Percentiles rank a stretch among this genome's conserved stretches.
These are phyloP conservation scores for Fagus sylvatica DNA, from an alignment of 306 rosid genomes.

Conservation along the genomic window DNA sequence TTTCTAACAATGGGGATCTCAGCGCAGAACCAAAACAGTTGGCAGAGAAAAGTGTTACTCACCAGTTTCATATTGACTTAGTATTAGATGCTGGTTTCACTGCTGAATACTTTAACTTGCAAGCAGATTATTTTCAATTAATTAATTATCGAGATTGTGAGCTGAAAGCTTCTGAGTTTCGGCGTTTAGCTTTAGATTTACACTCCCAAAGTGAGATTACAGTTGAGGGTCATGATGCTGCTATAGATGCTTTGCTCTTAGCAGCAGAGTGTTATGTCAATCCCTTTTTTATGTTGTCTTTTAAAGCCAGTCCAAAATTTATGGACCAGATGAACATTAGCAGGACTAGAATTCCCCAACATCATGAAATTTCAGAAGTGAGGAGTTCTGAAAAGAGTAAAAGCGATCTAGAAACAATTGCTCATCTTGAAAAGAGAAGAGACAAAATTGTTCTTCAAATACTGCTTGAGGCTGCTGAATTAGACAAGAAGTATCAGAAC, in stretches of 20 bases:
- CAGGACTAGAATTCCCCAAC: constrained; percentile 35
- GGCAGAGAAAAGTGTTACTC: constrained; percentile 37
- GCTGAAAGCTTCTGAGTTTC: constrained; percentile 85
- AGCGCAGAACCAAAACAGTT: constrained; percentile 50
- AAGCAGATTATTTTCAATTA: constrained; percentile 87
- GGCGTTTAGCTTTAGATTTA: constrained; percentile 73
- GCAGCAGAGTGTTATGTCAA: constrained; percentile 95
- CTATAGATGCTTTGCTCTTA: constrained; percentile 85
- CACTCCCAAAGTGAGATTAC: constrained; percentile 67
- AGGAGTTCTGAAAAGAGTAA: constrained; percentile 48
- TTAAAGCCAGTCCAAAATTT: constrained; percentile 47
- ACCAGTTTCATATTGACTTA: constrained; percentile 40
- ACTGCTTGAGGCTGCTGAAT: constrained; percentile 86
- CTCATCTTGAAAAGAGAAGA: constrained; percentile 69
- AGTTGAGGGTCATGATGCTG: constrained; percentile 87
- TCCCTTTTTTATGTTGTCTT: constrained; percentile 77
- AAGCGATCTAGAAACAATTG: constrained; percentile 56
- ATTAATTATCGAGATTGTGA: constrained; percentile 66
- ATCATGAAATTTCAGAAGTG: constrained; percentile 38
- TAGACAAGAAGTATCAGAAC: constrained; percentile 64
- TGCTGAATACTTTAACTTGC: constrained; percentile 64
- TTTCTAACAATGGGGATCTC: constrained; percentile 41
- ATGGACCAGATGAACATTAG: constrained; percentile 35
- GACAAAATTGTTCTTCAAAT: constrained; percentile 76
- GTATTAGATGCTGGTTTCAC: constrained; percentile 57